phyloP scores from a whole-genome alignment of 129 eudicot species.

The Centella asiatica region DNA sequence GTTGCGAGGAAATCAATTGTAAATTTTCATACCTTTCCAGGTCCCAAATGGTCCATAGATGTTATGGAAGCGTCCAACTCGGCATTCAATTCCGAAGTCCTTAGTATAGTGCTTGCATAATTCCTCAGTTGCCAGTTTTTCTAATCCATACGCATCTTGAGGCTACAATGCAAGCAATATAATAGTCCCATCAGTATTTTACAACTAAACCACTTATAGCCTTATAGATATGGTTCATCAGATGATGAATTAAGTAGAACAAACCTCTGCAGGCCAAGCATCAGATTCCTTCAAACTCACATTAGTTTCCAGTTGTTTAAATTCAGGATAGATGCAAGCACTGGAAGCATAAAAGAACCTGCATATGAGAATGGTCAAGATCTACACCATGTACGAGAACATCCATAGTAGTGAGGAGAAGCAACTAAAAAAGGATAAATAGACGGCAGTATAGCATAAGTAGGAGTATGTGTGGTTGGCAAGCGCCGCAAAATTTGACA shows the following conservation, averaged over 20 bases:
- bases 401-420: too few relatives aligned
- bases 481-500: too few relatives aligned
- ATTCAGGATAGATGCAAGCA: constrained; percentile 97
- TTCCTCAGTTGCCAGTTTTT: constrained; percentile 93
- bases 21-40: constrained; percentile 71
- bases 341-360: constrained; percentile 97
- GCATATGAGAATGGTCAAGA: constrained; percentile 14
- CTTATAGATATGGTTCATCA: not conserved
- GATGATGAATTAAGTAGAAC: not conserved
- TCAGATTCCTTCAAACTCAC: constrained; percentile 98
- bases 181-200: not conserved
- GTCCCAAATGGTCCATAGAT: constrained; percentile 96
- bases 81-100: constrained; percentile 93
- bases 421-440: too few relatives aligned
- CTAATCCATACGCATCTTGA: constrained; percentile 99
- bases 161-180: constrained; percentile 42
- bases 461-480: too few relatives aligned
- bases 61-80: constrained; percentile 95
- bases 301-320: constrained; percentile 93
- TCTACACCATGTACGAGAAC: constrained; percentile 5
- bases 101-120: constrained; percentile 94
- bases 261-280: constrained; percentile 99
- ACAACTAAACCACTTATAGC: not conserved
- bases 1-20: not conserved
- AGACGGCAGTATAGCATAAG: too few relatives aligned